These are phyloP conservation scores for Aaosphaeria pasadenensis DNA, from an alignment of 2,329 filamentous ascomycete genomes.

Conservation along the genomic window DNA sequence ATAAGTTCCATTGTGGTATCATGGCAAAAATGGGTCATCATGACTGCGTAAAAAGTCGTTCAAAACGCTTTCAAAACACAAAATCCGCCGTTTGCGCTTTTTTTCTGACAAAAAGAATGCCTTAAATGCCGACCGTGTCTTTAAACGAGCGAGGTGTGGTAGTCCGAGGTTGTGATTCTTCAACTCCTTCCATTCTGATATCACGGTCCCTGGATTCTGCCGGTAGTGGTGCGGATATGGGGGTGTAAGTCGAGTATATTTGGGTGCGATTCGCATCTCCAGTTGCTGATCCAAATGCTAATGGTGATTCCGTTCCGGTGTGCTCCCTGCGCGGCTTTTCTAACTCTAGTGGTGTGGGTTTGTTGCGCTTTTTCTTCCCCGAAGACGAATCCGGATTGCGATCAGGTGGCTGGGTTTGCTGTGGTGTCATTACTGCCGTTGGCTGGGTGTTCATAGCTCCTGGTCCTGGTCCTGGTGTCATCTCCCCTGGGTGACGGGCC, in stretches of 20 bases:
- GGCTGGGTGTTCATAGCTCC: slow-evolving; percentile 19
- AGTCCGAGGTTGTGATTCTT: slow-evolving; percentile 36
- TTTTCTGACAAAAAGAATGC: slow-evolving; percentile 32
- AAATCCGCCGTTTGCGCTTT: slow-evolving; percentile 38
- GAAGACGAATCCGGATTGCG: slow-evolving; percentile 32
- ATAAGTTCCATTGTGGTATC: slow-evolving; percentile 29
- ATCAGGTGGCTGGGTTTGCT: slow-evolving; percentile 18
- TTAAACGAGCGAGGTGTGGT: slow-evolving; percentile 43
- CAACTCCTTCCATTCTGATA: slow-evolving; percentile 36
- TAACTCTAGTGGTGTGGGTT: slow-evolving; percentile 30
- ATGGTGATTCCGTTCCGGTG: slow-evolving; percentile 29
- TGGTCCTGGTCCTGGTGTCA: slow-evolving; percentile 7
- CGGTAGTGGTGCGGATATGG: slow-evolving; percentile 33
- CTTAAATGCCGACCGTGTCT: slow-evolving; percentile 43
- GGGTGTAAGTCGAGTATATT: slow-evolving; percentile 33
- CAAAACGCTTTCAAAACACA: slow-evolving; percentile 37
- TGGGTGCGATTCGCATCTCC: slow-evolving; percentile 24
- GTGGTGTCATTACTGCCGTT: slow-evolving; percentile 23
- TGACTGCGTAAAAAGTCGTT: slow-evolving; percentile 38
- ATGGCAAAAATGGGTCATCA: slow-evolving; percentile 35
- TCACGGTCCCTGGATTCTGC: slow-evolving; percentile 29
- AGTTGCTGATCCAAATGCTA: slow-evolving; percentile 20
- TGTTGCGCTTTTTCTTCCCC: slow-evolving; percentile 30
- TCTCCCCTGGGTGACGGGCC: slow-evolving; percentile 13
- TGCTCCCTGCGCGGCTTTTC: slow-evolving; percentile 23